Percentiles rank a stretch among this genome's conserved stretches.
phyloP scores from a whole-genome alignment of 1,139 yeast species.

The Pneumocystis oryctolagi region DNA sequence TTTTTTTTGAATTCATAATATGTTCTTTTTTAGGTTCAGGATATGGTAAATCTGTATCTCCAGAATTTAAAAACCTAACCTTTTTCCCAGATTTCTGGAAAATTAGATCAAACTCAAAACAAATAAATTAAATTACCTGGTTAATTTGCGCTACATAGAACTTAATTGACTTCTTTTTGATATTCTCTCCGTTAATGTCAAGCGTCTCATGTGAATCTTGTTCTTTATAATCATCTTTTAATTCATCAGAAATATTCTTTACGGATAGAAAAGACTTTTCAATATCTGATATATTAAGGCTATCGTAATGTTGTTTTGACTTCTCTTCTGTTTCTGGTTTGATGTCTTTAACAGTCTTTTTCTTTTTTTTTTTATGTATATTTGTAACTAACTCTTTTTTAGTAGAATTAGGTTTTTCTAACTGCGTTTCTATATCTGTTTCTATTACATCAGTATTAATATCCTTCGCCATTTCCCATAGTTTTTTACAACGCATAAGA shows the following conservation, averaged over 20 bases:
- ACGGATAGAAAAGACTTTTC: background rate
- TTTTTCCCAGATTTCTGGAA: background rate
- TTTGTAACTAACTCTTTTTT: background rate
- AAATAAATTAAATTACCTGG: conserved; percentile 26
- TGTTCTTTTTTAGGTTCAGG: conserved; percentile 78
- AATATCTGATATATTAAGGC: background rate
- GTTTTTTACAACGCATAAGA: conserved; percentile 10
- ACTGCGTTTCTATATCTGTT: background rate
- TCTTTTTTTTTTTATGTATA: background rate
- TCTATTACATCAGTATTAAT: conserved; percentile 3
- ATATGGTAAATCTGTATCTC: conserved; percentile 89
- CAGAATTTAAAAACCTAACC: conserved; percentile 32
- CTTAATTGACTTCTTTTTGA: conserved; percentile 70
- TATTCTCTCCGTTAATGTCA: conserved; percentile 72
- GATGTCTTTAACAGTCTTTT: background rate
- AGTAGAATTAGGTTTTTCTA: background rate
- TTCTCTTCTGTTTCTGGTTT: background rate
- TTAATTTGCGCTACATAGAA: conserved; percentile 96
- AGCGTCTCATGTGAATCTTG: conserved; percentile 38
- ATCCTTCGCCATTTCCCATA: conserved; percentile 9
- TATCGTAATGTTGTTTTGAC: background rate
- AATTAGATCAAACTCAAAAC: background rate
- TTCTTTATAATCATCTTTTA: conserved; percentile 19
- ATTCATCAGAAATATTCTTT: conserved; percentile 11
- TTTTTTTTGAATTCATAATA: conserved; percentile 74